Conservation (phyloP, 2,329 filamentous ascomycete genomes). For the Didymella keratinophila region DNA sequence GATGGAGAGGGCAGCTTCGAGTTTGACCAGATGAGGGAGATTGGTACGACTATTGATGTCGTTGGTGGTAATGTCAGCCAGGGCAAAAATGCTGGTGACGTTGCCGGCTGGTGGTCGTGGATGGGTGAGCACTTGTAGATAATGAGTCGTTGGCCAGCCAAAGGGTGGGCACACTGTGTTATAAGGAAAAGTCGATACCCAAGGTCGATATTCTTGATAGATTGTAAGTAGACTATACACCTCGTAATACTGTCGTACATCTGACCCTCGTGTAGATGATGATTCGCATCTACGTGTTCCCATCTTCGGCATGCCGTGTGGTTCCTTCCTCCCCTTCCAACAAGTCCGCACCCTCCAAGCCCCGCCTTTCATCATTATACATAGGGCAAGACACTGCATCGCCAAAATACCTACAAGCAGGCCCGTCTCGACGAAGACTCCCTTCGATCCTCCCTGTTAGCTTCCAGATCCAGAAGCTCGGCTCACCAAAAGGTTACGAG, state of each 20-base stretch:
- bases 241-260: not conserved
- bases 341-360: too few relatives aligned
- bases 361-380: too few relatives aligned
- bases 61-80: constrained; percentile 73
- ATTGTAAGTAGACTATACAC: not conserved
- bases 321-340: not conserved
- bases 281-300: not conserved
- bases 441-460: too few relatives aligned
- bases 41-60: constrained; percentile 79
- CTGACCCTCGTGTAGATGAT: not conserved
- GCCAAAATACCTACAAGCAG: too few relatives aligned
- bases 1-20: constrained; percentile 79
- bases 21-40: constrained; percentile 84
- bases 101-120: constrained; percentile 91
- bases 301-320: not conserved
- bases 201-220: not conserved
- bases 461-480: too few relatives aligned
- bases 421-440: too few relatives aligned
- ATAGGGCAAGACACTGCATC: too few relatives aligned
- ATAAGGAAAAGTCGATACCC: constrained; percentile 10
- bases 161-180: not conserved
- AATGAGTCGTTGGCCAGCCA: not conserved
- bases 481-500: too few relatives aligned
- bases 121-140: constrained; percentile 74
- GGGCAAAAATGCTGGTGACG: constrained; percentile 69